Evolutionary conservation across 345 rosid species (phyloP).

Genomic region (Citrus cavaleriei): DNA sequence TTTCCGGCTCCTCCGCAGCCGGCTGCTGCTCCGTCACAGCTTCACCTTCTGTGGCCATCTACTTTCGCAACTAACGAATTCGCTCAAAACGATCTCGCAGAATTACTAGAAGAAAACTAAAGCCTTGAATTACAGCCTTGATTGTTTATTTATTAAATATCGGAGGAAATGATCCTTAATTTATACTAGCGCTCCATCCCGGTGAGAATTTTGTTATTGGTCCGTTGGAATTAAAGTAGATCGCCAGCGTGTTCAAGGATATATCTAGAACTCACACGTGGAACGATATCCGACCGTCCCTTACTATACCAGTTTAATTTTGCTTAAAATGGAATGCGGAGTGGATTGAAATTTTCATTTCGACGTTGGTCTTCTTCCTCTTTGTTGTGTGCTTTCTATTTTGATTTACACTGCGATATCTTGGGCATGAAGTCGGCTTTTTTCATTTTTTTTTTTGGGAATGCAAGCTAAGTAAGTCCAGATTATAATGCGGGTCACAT

Average conservation of each 20-base stretch:
- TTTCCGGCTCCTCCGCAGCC: slow-evolving; percentile 28
- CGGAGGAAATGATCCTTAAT: neutral
- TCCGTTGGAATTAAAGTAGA: slow-evolving; percentile 2
- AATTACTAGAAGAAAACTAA: neutral
- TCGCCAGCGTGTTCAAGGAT: slow-evolving; percentile 34
- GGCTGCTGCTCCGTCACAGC: slow-evolving; percentile 12
- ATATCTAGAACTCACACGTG: slow-evolving; percentile 50
- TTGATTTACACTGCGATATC: slow-evolving; percentile 16
- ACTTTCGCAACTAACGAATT: slow-evolving; percentile 5
- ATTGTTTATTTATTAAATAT: too few species aligned
- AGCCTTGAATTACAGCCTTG: too few species aligned
- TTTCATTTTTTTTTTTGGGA: neutral
- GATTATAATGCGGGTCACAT: slow-evolving; percentile 22
- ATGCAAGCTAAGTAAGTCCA: neutral
- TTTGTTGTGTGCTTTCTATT: slow-evolving; percentile 45
- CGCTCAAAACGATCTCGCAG: neutral
- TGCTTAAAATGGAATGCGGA: neutral
- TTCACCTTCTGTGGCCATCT: slow-evolving; percentile 38
- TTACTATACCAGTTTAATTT: neutral
- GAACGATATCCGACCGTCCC: slow-evolving; percentile 15
- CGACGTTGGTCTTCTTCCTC: slow-evolving; percentile 1
- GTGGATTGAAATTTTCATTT: neutral
- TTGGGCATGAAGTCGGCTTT: neutral
- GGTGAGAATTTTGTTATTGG: slow-evolving; percentile 27
- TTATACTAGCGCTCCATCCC: slow-evolving; percentile 32